Percentiles rank a stretch among this genome's conserved stretches.
Evolutionary conservation across 805 yeast species (phyloP).

Genomic region (Nakazawaea populi): DNA sequence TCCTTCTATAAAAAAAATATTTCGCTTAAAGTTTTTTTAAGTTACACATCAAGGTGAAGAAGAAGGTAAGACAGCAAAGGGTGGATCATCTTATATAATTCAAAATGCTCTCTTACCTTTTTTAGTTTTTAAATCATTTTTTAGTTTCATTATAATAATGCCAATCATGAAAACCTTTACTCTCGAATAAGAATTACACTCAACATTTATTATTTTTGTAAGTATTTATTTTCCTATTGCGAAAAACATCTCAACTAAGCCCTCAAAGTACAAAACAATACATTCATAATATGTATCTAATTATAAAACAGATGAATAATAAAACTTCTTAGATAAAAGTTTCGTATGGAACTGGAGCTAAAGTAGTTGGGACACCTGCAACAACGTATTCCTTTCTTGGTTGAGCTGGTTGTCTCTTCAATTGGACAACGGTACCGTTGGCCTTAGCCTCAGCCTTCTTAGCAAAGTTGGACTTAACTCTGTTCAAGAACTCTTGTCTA

Average conservation of each 20-base stretch:
- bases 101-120: too few species aligned
- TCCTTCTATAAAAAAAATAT: background rate
- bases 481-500: conserved; percentile 97
- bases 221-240: background rate
- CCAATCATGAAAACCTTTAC: too few species aligned
- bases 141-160: too few species aligned
- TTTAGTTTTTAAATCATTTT: too few species aligned
- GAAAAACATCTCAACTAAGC: background rate
- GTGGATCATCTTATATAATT: too few species aligned
- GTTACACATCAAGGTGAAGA: too few species aligned
- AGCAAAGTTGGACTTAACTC: conserved; percentile 96
- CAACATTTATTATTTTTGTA: background rate
- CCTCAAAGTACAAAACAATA: background rate
- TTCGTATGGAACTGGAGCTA: conserved; percentile 99
- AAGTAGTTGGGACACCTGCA: conserved; percentile 88
- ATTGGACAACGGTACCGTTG: conserved; percentile 81
- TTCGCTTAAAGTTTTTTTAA: too few species aligned
- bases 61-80: too few species aligned
- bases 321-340: conserved; percentile 77
- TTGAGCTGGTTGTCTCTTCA: conserved; percentile 97
- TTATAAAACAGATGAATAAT: background rate
- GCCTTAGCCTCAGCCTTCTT: conserved; percentile 92
- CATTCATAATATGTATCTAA: background rate
- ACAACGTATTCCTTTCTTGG: conserved; percentile 93
- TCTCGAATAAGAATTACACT: too few species aligned